Conservation (phyloP, 192 early-diverging fungal species). For the Diversispora epigaea region DNA sequence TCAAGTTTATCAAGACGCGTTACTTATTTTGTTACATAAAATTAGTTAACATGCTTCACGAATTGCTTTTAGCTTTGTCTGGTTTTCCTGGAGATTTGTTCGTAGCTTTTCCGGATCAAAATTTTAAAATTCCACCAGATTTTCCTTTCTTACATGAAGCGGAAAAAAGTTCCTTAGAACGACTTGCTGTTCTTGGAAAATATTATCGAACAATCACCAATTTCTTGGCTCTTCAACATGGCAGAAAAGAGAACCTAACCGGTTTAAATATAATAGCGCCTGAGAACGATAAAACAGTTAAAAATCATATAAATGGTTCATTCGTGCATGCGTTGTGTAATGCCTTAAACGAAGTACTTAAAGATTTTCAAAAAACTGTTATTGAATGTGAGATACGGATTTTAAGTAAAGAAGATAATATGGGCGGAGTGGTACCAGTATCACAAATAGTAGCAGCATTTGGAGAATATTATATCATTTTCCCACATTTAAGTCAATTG, state of each 20-base stretch:
- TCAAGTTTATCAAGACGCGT: too few species aligned
- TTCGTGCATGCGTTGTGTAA: constrained; percentile 57
- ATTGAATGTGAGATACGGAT: constrained; percentile 52
- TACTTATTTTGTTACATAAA: background rate
- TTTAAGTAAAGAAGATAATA: constrained; percentile 51
- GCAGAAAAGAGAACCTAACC: background rate
- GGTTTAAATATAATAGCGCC: background rate
- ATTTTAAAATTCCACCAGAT: constrained; percentile 56
- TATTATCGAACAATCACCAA: constrained; percentile 36
- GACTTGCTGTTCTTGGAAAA: constrained; percentile 60
- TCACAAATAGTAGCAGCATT: constrained; percentile 43
- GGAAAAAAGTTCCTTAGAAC: constrained; percentile 59
- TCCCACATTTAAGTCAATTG: constrained; percentile 48
- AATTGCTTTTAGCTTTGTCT: constrained; percentile 63
- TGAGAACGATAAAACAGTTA: background rate
- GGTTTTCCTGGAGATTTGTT: constrained; percentile 72
- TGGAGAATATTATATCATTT: constrained; percentile 51
- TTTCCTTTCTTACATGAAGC: constrained; percentile 67
- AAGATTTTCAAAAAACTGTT: constrained; percentile 49
- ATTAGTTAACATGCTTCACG: constrained; percentile 61
- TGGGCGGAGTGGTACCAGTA: constrained; percentile 49
- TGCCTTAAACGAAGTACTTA: constrained; percentile 43
- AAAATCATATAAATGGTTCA: constrained; percentile 32
- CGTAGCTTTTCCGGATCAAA: constrained; percentile 53
- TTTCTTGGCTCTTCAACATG: constrained; percentile 9